These are phyloP conservation scores for Sugiyamaella novakii DNA, from an alignment of 1,139 yeast species.

Conservation along the genomic window DNA sequence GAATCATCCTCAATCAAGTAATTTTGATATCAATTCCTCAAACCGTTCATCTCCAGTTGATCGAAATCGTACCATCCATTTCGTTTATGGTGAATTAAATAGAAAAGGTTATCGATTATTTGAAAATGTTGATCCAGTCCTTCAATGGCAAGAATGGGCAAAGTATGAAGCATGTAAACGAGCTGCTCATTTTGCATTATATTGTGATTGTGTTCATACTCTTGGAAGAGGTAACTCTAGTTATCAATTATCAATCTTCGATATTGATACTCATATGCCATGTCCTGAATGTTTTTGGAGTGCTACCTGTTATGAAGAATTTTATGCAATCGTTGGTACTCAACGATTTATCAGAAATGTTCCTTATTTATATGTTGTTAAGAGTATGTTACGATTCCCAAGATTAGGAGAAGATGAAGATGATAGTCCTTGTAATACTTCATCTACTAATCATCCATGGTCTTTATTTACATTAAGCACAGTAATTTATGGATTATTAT, in stretches of 20 bases:
- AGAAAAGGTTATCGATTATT: conserved; percentile 30
- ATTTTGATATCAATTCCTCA: conserved; percentile 8
- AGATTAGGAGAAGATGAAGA: conserved; percentile 30
- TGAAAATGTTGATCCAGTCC: conserved; percentile 22
- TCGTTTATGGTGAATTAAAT: conserved; percentile 23
- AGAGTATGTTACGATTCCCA: conserved; percentile 41
- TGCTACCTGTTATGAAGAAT: conserved; percentile 35
- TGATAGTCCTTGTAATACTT: background rate
- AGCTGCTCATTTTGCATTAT: conserved; percentile 34
- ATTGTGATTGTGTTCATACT: conserved; percentile 34
- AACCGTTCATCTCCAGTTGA: conserved; percentile 12
- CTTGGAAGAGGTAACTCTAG: conserved; percentile 26
- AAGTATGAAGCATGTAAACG: conserved; percentile 39
- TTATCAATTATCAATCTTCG: conserved; percentile 33
- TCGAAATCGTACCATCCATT: conserved; percentile 12
- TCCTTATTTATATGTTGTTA: conserved; percentile 38
- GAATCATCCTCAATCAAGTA: conserved; percentile 8
- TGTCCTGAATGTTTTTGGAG: conserved; percentile 38
- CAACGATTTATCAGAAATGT: conserved; percentile 31
- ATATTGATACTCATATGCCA: conserved; percentile 39
- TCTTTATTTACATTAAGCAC: conserved; percentile 34
- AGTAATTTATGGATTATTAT: conserved; percentile 37
- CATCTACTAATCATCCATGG: conserved; percentile 29
- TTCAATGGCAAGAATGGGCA: conserved; percentile 42
- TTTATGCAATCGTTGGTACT: conserved; percentile 37